Conservation (phyloP, 2,329 filamentous ascomycete species). For the Gaeumannomyces tritici region DNA sequence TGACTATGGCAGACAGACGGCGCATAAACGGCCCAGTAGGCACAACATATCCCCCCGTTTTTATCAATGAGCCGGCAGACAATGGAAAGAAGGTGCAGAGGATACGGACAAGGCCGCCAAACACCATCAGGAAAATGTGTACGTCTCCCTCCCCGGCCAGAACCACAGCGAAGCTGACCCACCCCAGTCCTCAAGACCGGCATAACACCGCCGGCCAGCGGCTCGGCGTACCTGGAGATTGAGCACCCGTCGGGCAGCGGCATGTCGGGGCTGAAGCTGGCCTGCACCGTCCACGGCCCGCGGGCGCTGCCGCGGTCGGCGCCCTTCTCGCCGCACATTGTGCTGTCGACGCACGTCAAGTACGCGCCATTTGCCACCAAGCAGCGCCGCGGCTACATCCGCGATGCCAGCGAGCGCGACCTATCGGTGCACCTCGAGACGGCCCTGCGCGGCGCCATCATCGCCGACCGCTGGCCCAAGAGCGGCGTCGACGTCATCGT, state of each 20-base stretch:
- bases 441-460: constrained; percentile 78
- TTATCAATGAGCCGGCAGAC: constrained; percentile 29
- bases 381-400: constrained; percentile 72
- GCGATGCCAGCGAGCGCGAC: constrained; percentile 80
- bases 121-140: constrained; percentile 82
- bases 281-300: constrained; percentile 87
- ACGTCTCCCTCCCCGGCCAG: constrained; percentile 26
- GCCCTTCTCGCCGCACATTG: constrained; percentile 84
- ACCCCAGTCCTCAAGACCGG: constrained; percentile 77
- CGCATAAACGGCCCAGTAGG: constrained; percentile 82
- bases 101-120: constrained; percentile 47
- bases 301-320: constrained; percentile 82
- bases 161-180: constrained; percentile 4
- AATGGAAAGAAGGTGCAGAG: constrained; percentile 28
- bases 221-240: constrained; percentile 77
- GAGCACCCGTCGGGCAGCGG: constrained; percentile 33
- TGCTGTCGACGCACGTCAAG: constrained; percentile 89
- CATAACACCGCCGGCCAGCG: constrained; percentile 84
- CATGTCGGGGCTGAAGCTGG: constrained; percentile 67
- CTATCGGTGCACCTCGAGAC: constrained; percentile 86
- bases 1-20: constrained; percentile 68
- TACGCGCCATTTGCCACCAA: constrained; percentile 90
- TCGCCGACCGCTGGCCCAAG: constrained; percentile 96
- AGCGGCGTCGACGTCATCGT: constrained; percentile 93
- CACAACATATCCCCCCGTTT: constrained; percentile 66